A percentile compares a stretch with the other conserved stretches of the same genome.
Conservation (phyloP, 2,329 filamentous ascomycete species). For the Ophiostoma piceae region DNA sequence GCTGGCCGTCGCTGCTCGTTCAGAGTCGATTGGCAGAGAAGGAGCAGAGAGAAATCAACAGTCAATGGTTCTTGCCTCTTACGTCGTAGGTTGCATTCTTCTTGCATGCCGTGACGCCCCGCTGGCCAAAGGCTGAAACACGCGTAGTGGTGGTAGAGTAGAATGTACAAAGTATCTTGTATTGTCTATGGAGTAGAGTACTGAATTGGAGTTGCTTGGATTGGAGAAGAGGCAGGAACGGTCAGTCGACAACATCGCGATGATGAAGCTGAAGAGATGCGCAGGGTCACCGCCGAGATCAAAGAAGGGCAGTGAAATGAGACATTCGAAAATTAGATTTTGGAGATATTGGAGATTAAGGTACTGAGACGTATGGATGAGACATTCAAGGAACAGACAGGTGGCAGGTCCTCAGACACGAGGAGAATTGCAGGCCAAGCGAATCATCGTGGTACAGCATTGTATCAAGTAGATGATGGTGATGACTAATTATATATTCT, state of each 20-base stretch:
- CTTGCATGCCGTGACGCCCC: not conserved
- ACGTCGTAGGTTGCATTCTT: not conserved
- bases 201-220: too few species aligned
- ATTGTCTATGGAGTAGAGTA: too few species aligned
- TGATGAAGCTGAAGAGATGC: too few species aligned
- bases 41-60: not conserved
- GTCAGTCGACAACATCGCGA: too few species aligned
- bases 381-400: not conserved
- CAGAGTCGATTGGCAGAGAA: slow-evolving; percentile 2
- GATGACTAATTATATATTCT: not conserved
- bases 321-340: too few species aligned
- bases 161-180: too few species aligned
- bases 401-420: not conserved
- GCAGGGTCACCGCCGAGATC: too few species aligned
- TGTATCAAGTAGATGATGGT: not conserved
- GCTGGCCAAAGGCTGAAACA: not conserved
- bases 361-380: too few species aligned
- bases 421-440: not conserved
- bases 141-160: not conserved
- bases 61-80: not conserved
- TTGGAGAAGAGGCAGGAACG: too few species aligned
- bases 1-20: not conserved
- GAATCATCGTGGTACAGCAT: not conserved
- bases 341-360: too few species aligned
- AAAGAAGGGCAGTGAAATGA: too few species aligned